These are phyloP conservation scores for Uronychia setigera DNA, from an alignment of 73 alveolate genomes.

Conservation along the genomic window DNA sequence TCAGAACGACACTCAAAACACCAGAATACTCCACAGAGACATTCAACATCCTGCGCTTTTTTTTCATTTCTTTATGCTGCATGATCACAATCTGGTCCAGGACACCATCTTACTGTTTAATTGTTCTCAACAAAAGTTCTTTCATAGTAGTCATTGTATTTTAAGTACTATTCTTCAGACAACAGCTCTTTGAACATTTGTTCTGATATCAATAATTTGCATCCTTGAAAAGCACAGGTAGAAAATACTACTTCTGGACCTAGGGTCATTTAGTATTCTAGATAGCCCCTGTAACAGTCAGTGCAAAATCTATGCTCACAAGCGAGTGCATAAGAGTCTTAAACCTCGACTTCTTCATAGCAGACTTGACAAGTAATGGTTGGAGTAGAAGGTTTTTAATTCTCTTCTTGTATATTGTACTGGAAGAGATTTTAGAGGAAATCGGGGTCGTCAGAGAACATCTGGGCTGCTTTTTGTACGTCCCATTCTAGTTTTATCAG, in stretches of 20 bases:
- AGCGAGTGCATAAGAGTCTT: background rate
- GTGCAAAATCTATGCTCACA: background rate
- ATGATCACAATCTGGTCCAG: slow-evolving; percentile 61
- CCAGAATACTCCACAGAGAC: slow-evolving; percentile 80
- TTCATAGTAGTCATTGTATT: background rate
- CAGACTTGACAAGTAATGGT: background rate
- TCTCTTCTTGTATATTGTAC: background rate
- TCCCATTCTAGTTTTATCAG: background rate
- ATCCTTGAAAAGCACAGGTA: slow-evolving; percentile 69
- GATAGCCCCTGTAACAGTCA: background rate
- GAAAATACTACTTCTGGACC: slow-evolving; percentile 70
- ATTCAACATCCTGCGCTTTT: slow-evolving; percentile 62
- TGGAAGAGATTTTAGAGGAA: background rate
- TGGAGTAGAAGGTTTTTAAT: too few species aligned
- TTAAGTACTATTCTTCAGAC: slow-evolving; percentile 3
- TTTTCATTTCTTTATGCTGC: slow-evolving; percentile 51
- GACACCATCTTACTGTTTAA: slow-evolving; percentile 69
- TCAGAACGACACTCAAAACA: slow-evolving; percentile 90
- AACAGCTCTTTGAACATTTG: slow-evolving; percentile 6
- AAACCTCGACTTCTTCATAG: background rate
- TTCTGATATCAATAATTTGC: slow-evolving; percentile 59
- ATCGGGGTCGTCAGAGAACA: background rate
- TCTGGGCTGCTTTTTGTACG: background rate
- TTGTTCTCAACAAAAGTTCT: slow-evolving; percentile 33
- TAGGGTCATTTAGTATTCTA: background rate